These are phyloP conservation scores for Eimeria praecox DNA, from an alignment of 169 alveolate species.

Conservation along the genomic window DNA sequence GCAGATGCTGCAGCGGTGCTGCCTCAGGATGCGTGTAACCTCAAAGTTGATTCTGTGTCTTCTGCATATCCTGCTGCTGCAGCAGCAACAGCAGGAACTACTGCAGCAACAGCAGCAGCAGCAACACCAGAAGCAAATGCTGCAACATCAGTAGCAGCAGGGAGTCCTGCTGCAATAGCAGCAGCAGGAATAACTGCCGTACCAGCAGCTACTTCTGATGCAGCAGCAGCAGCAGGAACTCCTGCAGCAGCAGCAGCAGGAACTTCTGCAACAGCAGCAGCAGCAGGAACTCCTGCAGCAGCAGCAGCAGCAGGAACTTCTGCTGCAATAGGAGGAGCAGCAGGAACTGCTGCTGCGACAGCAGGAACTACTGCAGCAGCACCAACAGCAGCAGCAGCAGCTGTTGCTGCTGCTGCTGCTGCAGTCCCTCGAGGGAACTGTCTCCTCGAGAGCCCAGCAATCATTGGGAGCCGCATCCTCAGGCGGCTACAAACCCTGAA, in stretches of 20 bases:
- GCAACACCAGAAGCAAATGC: not conserved
- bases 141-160: too few species aligned
- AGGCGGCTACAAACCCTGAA: not conserved
- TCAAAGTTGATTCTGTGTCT: not conserved
- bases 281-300: not conserved
- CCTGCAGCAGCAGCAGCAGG: conserved; percentile 13
- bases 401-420: too few species aligned
- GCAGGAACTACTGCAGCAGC: not conserved
- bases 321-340: not conserved
- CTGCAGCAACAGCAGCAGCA: not conserved
- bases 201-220: too few species aligned
- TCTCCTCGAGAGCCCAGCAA: conserved; percentile 23
- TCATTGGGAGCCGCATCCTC: conserved; percentile 46
- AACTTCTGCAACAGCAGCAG: not conserved
- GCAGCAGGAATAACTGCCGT: too few species aligned
- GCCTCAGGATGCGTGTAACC: not conserved
- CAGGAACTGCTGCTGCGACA: too few species aligned
- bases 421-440: not conserved
- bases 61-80: not conserved
- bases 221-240: too few species aligned
- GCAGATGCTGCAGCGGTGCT: not conserved
- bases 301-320: conserved; percentile 1
- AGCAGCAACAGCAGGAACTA: not conserved
- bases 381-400: too few species aligned
- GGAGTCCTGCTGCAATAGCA: too few species aligned